phyloP scores from a whole-genome alignment of 768 basidiomycete genomes.

The Trametes meyenii region DNA sequence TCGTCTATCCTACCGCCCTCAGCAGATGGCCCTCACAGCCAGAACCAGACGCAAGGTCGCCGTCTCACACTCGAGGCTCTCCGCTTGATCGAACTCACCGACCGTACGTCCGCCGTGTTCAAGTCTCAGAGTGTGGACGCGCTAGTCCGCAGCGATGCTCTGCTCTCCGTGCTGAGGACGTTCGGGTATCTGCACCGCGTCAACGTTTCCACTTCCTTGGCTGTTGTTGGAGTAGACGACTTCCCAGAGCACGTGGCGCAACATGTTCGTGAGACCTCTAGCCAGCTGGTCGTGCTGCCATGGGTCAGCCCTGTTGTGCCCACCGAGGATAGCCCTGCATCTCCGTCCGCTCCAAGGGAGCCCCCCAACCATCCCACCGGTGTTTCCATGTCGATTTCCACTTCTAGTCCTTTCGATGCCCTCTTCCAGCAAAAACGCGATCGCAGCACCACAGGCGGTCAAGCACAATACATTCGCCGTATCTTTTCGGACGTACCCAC shows the following conservation, averaged over 20 bases:
- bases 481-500: conserved; percentile 72
- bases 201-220: conserved; percentile 65
- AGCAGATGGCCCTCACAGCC: neutral
- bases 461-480: conserved; percentile 84
- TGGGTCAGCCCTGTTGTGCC: conserved; percentile 51
- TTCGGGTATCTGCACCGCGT: conserved; percentile 75
- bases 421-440: conserved; percentile 62
- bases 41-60: neutral
- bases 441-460: conserved; percentile 51
- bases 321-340: conserved; percentile 5
- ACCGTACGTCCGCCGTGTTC: conserved; percentile 86
- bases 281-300: conserved; percentile 82
- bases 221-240: conserved; percentile 75
- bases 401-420: conserved; percentile 59
- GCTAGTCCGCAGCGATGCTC: conserved; percentile 69
- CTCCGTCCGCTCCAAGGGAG: conserved; percentile 28
- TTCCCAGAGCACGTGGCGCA: conserved; percentile 67
- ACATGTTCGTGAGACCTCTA: conserved; percentile 55
- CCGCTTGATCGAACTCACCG: conserved; percentile 89
- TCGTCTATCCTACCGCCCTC: neutral
- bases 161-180: conserved; percentile 74
- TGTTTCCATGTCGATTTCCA: neutral
- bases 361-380: conserved; percentile 23
- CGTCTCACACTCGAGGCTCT: conserved; percentile 73
- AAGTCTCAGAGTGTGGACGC: conserved; percentile 78